Evolutionary conservation across 2,329 filamentous ascomycete genomes (phyloP).

Genomic region (Acrodontium crateriforme): DNA sequence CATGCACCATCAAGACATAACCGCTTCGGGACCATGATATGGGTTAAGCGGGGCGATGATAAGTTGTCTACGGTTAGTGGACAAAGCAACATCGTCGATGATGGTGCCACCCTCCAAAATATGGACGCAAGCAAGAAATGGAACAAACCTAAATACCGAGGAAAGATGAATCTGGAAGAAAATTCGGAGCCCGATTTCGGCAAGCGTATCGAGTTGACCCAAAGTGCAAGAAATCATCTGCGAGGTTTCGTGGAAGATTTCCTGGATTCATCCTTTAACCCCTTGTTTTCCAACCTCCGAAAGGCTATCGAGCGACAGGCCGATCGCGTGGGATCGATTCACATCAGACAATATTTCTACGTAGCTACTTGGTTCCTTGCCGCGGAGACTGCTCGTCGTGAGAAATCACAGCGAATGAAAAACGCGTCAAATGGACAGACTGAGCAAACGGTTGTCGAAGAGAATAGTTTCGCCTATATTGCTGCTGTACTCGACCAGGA

Average conservation of each 20-base stretch:
- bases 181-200: conserved; percentile 59
- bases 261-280: conserved; percentile 89
- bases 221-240: conserved; percentile 61
- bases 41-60: conserved; percentile 77
- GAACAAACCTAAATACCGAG: conserved; percentile 56
- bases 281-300: conserved; percentile 65
- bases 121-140: conserved; percentile 87
- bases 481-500: conserved; percentile 87
- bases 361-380: conserved; percentile 77
- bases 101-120: conserved; percentile 61
- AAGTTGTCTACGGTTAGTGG: conserved; percentile 79
- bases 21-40: conserved; percentile 92
- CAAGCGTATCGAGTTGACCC: conserved; percentile 53
- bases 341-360: conserved; percentile 81
- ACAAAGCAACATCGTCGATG: conserved; percentile 67
- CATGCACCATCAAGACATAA: conserved; percentile 78
- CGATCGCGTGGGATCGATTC: conserved; percentile 62
- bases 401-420: conserved; percentile 30
- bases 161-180: conserved; percentile 27
- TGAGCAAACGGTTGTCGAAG: conserved; percentile 34
- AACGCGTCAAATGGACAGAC: conserved; percentile 21
- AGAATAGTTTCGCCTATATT: conserved; percentile 70
- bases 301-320: conserved; percentile 85
- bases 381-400: conserved; percentile 61
- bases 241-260: conserved; percentile 82